Evolutionary conservation across 1,284 basidiomycete species (phyloP).

Genomic region (Inonotus obliquus): DNA sequence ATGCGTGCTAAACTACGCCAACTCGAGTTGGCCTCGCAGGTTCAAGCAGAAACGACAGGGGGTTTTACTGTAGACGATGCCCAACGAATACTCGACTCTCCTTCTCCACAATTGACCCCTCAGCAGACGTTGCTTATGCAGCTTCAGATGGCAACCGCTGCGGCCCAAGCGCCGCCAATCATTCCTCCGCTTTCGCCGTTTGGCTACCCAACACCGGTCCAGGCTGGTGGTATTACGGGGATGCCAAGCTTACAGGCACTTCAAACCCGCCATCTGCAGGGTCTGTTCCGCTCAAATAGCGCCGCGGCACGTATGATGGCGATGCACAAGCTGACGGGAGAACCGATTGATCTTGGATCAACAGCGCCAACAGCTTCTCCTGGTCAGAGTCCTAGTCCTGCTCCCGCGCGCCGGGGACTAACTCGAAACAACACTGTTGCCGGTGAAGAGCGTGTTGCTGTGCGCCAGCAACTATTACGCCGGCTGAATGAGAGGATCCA

Average conservation of each 20-base stretch:
- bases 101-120: slow-evolving; percentile 3
- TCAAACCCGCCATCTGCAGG: slow-evolving; percentile 38
- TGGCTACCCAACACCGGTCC: background rate
- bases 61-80: background rate
- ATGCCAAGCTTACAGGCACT: slow-evolving; percentile 71
- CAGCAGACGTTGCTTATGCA: slow-evolving; percentile 19
- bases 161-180: slow-evolving; percentile 5
- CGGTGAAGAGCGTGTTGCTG: slow-evolving; percentile 69
- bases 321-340: slow-evolving; percentile 70
- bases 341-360: slow-evolving; percentile 40
- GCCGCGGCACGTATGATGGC: slow-evolving; percentile 64
- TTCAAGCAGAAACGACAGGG: slow-evolving; percentile 14
- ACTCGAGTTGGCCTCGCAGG: slow-evolving; percentile 10
- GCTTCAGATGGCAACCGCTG: slow-evolving; percentile 30
- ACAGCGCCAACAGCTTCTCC: slow-evolving; percentile 37
- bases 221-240: slow-evolving; percentile 51
- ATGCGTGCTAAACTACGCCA: slow-evolving; percentile 47
- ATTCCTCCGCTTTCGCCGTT: slow-evolving; percentile 14
- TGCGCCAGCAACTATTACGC: slow-evolving; percentile 58
- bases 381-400: slow-evolving; percentile 33
- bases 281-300: slow-evolving; percentile 75
- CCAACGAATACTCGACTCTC: slow-evolving; percentile 2
- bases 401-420: slow-evolving; percentile 41
- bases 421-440: slow-evolving; percentile 74
- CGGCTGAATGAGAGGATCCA: slow-evolving; percentile 59